Percentiles rank a stretch among this genome's conserved stretches.
Conservation (phyloP, 805 yeast genomes). For the Scheffersomyces ergatensis region DNA sequence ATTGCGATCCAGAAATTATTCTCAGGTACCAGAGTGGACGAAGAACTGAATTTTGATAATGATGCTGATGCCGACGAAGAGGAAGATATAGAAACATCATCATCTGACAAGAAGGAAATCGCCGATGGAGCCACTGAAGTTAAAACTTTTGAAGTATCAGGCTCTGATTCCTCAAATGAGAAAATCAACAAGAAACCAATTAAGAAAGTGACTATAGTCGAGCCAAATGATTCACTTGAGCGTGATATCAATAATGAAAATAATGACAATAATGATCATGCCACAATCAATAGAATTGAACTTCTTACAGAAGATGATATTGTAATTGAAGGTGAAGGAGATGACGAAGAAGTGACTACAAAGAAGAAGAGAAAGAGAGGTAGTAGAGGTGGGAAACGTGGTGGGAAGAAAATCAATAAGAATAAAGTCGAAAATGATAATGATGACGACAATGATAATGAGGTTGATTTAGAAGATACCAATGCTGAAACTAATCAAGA, state of each 20-base stretch:
- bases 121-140: background rate
- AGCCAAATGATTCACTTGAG: constrained; percentile 15
- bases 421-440: constrained; percentile 7
- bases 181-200: background rate
- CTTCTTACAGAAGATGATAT: constrained; percentile 13
- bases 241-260: constrained; percentile 4
- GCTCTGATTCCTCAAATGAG: constrained; percentile 6
- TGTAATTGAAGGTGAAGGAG: constrained; percentile 9
- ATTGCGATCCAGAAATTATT: constrained; percentile 2
- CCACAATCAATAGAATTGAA: constrained; percentile 9
- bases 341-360: constrained; percentile 12
- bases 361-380: constrained; percentile 78
- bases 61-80: constrained; percentile 1
- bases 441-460: constrained; percentile 8
- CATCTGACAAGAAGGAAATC: constrained; percentile 1
- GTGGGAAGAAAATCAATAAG: constrained; percentile 38
- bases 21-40: constrained; percentile 1
- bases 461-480: constrained; percentile 10
- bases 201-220: constrained; percentile 20
- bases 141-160: constrained; percentile 3
- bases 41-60: background rate
- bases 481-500: constrained; percentile 1
- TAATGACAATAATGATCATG: constrained; percentile 13
- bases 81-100: constrained; percentile 3
- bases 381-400: constrained; percentile 74